Conservation (phyloP, 495 filamentous ascomycete genomes). For the Aspergillus bertholletiae region DNA sequence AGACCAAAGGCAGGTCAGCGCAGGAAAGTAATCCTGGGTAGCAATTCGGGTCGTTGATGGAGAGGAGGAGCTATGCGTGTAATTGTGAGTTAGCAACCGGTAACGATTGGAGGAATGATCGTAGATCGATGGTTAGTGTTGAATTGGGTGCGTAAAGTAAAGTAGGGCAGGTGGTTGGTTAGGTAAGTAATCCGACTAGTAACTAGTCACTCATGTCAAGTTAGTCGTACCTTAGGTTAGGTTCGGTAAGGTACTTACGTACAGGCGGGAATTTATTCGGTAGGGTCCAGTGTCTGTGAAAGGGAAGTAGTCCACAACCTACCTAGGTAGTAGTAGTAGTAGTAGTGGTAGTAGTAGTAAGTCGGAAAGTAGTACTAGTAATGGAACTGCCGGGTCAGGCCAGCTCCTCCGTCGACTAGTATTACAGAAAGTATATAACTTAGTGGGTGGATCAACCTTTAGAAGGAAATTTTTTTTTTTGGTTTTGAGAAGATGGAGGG, state of each 20-base stretch:
- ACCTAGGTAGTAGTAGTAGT: no score
- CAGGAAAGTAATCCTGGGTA: neutral
- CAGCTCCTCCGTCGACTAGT: no score
- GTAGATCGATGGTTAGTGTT: neutral
- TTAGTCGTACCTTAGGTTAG: neutral
- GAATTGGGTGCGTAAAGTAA: neutral
- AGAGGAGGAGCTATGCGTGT: neutral
- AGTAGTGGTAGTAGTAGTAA: no score
- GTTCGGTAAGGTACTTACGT: neutral
- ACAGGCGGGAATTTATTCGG: neutral
- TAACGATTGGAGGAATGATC: conserved; percentile 1
- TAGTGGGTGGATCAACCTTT: neutral
- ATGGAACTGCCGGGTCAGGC: neutral
- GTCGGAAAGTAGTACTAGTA: no score
- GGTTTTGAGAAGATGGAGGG: no score
- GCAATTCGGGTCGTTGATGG: conserved; percentile 1
- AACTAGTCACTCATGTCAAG: neutral
- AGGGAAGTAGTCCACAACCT: no score
- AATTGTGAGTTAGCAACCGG: neutral
- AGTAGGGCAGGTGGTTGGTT: conserved; percentile 1
- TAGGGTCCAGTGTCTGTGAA: no score
- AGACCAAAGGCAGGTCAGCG: neutral
- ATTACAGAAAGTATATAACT: no score
- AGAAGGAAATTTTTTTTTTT: neutral
- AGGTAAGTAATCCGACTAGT: neutral